phyloP scores from a whole-genome alignment of 225 moss, liverwort and hornwort species.

The Antitrichia curtipendula region DNA sequence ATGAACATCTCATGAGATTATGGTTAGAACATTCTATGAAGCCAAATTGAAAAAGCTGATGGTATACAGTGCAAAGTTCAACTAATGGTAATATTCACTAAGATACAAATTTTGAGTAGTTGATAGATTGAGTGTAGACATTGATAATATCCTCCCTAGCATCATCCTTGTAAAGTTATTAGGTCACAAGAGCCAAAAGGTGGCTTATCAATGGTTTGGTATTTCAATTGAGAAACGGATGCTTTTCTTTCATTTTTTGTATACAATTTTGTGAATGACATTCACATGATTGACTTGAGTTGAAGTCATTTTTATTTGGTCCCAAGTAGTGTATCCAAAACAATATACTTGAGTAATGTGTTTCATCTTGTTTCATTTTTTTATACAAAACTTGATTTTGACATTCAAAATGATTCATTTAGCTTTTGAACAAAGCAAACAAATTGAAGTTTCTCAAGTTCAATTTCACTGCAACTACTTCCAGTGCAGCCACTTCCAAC shows the following conservation, averaged over 20 bases:
- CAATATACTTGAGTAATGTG: rapidly evolving
- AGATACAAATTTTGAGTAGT: background rate
- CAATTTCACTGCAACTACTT: too few species aligned
- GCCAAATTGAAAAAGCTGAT: background rate
- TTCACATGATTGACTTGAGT: background rate
- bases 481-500: background rate
- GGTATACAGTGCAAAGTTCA: background rate
- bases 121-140: background rate
- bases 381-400: background rate
- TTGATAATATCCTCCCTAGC: background rate
- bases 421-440: background rate
- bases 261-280: background rate
- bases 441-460: background rate
- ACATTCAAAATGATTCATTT: too few species aligned
- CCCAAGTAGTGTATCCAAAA: background rate
- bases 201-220: background rate
- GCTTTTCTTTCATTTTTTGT: background rate
- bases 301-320: background rate
- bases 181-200: background rate
- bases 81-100: background rate
- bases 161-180: background rate
- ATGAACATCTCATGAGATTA: background rate
- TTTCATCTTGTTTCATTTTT: background rate
- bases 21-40: background rate
- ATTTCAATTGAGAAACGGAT: background rate